These are phyloP conservation scores for Collybia mongolica DNA, from an alignment of 768 basidiomycete genomes.

Conservation along the genomic window DNA sequence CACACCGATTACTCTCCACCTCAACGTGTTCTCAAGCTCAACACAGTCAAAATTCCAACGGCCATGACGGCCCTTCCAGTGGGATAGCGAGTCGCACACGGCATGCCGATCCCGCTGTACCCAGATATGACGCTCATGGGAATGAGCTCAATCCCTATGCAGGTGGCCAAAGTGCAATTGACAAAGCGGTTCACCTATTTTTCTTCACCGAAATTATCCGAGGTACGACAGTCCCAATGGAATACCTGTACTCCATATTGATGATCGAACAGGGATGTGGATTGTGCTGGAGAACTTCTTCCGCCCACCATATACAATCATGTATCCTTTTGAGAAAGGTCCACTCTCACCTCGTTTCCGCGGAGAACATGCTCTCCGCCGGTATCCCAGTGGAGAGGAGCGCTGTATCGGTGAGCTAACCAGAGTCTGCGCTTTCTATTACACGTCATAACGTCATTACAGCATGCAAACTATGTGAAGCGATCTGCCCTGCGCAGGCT, in stretches of 20 bases:
- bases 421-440: not conserved
- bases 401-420: slow-evolving; percentile 87
- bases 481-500: slow-evolving; percentile 98
- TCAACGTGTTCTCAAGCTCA: slow-evolving; percentile 36
- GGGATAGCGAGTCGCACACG: slow-evolving; percentile 30
- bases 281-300: slow-evolving; percentile 91
- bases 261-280: slow-evolving; percentile 81
- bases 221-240: slow-evolving; percentile 52
- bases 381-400: slow-evolving; percentile 98
- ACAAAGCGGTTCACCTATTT: slow-evolving; percentile 95
- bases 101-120: slow-evolving; percentile 19
- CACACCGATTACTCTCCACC: slow-evolving; percentile 53
- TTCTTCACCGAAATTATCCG: slow-evolving; percentile 98
- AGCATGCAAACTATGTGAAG: slow-evolving; percentile 99
- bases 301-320: slow-evolving; percentile 97
- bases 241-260: slow-evolving; percentile 10
- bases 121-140: slow-evolving; percentile 39
- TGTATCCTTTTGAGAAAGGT: slow-evolving; percentile 98
- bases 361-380: slow-evolving; percentile 94
- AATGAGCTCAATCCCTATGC: slow-evolving; percentile 68
- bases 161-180: slow-evolving; percentile 83
- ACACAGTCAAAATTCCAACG: slow-evolving; percentile 26
- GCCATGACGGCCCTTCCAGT: slow-evolving; percentile 33
- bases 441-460: slow-evolving; percentile 7
- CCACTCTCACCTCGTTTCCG: slow-evolving; percentile 97